A percentile compares a stretch with the other conserved stretches of the same genome.
Conservation (phyloP, 164 flowering plant species). For the Aristolochia fimbriata region DNA sequence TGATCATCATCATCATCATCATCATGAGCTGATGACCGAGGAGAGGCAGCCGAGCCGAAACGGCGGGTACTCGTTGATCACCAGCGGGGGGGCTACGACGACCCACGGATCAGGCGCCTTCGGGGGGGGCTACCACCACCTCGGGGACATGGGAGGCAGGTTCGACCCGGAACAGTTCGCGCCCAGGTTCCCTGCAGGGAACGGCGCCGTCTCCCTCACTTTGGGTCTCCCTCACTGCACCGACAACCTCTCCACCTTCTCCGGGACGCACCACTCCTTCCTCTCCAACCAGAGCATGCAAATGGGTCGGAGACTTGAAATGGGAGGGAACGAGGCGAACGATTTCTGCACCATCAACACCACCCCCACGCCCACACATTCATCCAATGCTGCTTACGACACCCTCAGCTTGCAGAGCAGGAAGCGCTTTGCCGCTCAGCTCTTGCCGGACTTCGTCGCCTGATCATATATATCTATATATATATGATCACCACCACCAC, state of each 20-base stretch:
- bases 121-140: constrained; percentile 44
- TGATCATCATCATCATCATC: no score
- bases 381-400: constrained; percentile 46
- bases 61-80: constrained; percentile 49
- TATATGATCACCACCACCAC: no score
- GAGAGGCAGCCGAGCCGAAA: constrained; percentile 45
- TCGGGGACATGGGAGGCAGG: constrained; percentile 63
- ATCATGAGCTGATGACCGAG: constrained; percentile 4
- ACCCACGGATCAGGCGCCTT: constrained; percentile 46
- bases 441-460: constrained; percentile 76
- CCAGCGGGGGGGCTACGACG: constrained; percentile 17
- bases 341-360: constrained; percentile 39
- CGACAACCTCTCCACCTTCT: constrained; percentile 58
- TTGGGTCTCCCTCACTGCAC: constrained; percentile 79
- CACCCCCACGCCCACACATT: constrained; percentile 31
- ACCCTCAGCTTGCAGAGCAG: constrained; percentile 49
- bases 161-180: constrained; percentile 54
- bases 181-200: constrained; percentile 54
- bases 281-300: constrained; percentile 58
- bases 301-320: constrained; percentile 51
- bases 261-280: constrained; percentile 50
- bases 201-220: constrained; percentile 51
- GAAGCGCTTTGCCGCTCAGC: constrained; percentile 70
- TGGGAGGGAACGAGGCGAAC: constrained; percentile 24
- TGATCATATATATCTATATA: constrained; percentile 14